Conservation (phyloP, 768 basidiomycete genomes). For the Trametes maxima region DNA sequence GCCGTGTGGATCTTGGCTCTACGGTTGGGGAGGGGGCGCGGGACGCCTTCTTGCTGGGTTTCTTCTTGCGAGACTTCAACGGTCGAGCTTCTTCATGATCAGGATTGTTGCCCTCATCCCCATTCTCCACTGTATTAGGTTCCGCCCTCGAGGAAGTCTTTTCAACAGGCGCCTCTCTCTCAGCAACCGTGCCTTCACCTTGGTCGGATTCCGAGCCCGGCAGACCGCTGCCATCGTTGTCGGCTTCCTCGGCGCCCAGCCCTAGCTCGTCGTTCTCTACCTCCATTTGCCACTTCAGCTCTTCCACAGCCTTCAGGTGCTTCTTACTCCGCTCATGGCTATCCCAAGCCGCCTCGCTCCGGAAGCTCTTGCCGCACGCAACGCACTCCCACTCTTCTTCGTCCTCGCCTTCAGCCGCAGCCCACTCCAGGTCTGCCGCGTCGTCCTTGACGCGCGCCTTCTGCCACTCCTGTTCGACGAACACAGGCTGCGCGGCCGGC, state of each 20-base stretch:
- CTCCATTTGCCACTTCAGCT: constrained; percentile 74
- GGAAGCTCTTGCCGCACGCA: constrained; percentile 88
- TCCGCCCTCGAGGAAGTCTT: not conserved
- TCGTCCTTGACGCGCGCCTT: constrained; percentile 45
- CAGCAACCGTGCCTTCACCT: not conserved
- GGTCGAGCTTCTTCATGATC: not conserved
- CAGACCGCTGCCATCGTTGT: not conserved
- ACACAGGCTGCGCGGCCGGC: constrained; percentile 44
- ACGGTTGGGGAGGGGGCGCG: constrained; percentile 12
- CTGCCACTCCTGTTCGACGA: constrained; percentile 92
- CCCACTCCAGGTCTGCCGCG: constrained; percentile 75
- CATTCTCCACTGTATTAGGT: not conserved
- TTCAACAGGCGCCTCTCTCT: not conserved
- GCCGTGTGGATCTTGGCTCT: constrained; percentile 12
- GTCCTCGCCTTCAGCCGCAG: constrained; percentile 67
- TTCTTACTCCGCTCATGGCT: constrained; percentile 97
- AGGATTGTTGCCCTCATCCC: not conserved
- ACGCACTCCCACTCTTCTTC: constrained; percentile 92
- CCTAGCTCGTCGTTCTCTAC: constrained; percentile 71
- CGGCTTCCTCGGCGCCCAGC: constrained; percentile 41
- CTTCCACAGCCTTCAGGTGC: constrained; percentile 86
- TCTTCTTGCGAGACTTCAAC: constrained; percentile 5
- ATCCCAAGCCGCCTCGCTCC: constrained; percentile 92
- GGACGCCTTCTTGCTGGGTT: constrained; percentile 28
- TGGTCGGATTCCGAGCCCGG: not conserved